Evolutionary conservation across 768 basidiomycete species (phyloP).

Genomic region (Lentinula boryana): DNA sequence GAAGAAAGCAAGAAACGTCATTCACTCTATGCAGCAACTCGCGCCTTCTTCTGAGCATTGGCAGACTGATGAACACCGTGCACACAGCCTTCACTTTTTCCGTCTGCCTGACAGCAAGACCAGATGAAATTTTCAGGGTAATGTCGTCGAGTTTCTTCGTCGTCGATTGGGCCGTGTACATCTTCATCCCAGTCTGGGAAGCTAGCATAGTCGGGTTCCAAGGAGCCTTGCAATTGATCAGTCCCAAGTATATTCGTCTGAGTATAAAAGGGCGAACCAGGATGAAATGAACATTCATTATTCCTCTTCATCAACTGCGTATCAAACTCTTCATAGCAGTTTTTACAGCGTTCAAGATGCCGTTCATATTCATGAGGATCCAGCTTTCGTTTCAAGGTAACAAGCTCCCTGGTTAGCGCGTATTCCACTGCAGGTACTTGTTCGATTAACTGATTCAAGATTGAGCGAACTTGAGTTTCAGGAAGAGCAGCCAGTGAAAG

Average conservation of each 20-base stretch:
- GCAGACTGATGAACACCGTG: slow-evolving; percentile 3
- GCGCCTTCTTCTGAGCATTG: neutral
- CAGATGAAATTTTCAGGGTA: slow-evolving; percentile 45
- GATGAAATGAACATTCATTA: slow-evolving; percentile 44
- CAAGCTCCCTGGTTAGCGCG: slow-evolving; percentile 36
- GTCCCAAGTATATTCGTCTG: neutral
- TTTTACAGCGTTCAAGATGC: slow-evolving; percentile 41
- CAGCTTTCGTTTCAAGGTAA: slow-evolving; percentile 28
- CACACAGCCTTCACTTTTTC: slow-evolving; percentile 27
- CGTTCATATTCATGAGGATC: slow-evolving; percentile 25
- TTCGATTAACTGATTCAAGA: slow-evolving; percentile 32
- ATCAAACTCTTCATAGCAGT: slow-evolving; percentile 45
- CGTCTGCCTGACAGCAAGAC: slow-evolving; percentile 43
- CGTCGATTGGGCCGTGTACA: slow-evolving; percentile 42
- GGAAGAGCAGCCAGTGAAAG: slow-evolving; percentile 36
- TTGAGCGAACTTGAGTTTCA: slow-evolving; percentile 36
- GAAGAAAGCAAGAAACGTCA: neutral
- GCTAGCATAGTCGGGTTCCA: slow-evolving; percentile 31
- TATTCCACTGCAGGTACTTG: slow-evolving; percentile 35
- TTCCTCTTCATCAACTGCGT: slow-evolving; percentile 26
- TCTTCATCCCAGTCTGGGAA: slow-evolving; percentile 45
- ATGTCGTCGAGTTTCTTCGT: slow-evolving; percentile 26
- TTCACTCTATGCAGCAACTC: neutral
- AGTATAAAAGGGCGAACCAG: slow-evolving; percentile 28
- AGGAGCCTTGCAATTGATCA: slow-evolving; percentile 24